Evolutionary conservation across 768 basidiomycete species (phyloP).

Genomic region (Suillus fuscotomentosus): DNA sequence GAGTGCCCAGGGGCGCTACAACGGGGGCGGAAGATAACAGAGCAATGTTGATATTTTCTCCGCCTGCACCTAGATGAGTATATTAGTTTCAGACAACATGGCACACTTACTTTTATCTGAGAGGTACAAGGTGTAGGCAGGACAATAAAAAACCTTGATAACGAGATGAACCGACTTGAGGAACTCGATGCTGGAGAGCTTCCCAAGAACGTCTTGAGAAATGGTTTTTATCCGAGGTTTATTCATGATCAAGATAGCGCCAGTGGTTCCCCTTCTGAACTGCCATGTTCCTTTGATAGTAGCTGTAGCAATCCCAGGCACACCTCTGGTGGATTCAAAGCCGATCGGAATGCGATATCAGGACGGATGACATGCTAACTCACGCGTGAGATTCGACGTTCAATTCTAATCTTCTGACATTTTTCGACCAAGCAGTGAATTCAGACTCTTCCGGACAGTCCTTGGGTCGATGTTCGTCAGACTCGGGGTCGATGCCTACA

Average conservation of each 20-base stretch:
- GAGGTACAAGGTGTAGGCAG: background rate
- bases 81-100: background rate
- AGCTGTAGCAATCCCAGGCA: background rate
- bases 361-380: background rate
- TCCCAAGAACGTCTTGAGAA: background rate
- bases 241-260: background rate
- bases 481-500: background rate
- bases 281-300: slow-evolving; percentile 3
- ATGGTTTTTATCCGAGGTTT: background rate
- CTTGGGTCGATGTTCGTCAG: background rate
- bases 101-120: slow-evolving; percentile 1
- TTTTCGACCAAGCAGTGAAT: slow-evolving; percentile 1
- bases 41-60: background rate
- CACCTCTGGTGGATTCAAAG: background rate
- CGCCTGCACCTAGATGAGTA: background rate
- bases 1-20: background rate
- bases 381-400: background rate
- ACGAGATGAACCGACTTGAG: background rate
- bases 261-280: background rate
- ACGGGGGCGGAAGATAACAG: background rate
- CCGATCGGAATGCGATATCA: background rate
- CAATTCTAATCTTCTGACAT: background rate
- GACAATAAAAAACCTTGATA: slow-evolving; percentile 1
- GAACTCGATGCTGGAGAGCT: background rate
- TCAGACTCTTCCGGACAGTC: background rate